Percentiles rank a stretch among this genome's conserved stretches.
These are phyloP conservation scores for Aspergillus hortae DNA, from an alignment of 2,329 filamentous ascomycete species.

Conservation along the genomic window DNA sequence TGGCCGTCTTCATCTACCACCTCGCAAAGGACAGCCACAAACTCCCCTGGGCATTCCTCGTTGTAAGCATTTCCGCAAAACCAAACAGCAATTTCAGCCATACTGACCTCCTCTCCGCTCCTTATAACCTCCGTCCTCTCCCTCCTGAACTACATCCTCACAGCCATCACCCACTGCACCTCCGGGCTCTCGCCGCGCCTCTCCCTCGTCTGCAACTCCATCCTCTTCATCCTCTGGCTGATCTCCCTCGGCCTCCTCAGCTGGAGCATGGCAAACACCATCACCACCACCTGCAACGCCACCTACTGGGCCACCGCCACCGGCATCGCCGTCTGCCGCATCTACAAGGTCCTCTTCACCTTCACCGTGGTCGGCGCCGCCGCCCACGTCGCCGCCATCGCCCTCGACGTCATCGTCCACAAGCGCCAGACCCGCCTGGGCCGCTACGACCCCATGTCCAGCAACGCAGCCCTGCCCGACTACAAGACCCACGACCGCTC, in stretches of 20 bases:
- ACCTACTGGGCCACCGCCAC: slow-evolving; percentile 52
- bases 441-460: slow-evolving; percentile 46
- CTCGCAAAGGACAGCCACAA: slow-evolving; percentile 50
- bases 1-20: slow-evolving; percentile 55
- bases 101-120: slow-evolving; percentile 38
- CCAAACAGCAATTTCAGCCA: slow-evolving; percentile 1
- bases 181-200: slow-evolving; percentile 51
- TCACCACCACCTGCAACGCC: slow-evolving; percentile 49
- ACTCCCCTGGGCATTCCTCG: slow-evolving; percentile 58
- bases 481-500: slow-evolving; percentile 34
- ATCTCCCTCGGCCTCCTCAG: slow-evolving; percentile 50
- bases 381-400: slow-evolving; percentile 45
- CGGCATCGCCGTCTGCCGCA: slow-evolving; percentile 54
- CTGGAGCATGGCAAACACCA: slow-evolving; percentile 53
- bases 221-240: slow-evolving; percentile 51
- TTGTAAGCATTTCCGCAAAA: slow-evolving; percentile 42
- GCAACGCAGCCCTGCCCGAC: slow-evolving; percentile 22
- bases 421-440: slow-evolving; percentile 44
- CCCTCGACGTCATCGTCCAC: slow-evolving; percentile 50
- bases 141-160: slow-evolving; percentile 46
- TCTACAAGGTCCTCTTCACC: slow-evolving; percentile 59
- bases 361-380: slow-evolving; percentile 50
- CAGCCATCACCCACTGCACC: slow-evolving; percentile 50
- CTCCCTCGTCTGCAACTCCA: slow-evolving; percentile 48
- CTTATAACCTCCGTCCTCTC: slow-evolving; percentile 51